A percentile compares a stretch with the other conserved stretches of the same genome.
Conservation (phyloP, 306 rosid species). For the Spatholobus suberectus region DNA sequence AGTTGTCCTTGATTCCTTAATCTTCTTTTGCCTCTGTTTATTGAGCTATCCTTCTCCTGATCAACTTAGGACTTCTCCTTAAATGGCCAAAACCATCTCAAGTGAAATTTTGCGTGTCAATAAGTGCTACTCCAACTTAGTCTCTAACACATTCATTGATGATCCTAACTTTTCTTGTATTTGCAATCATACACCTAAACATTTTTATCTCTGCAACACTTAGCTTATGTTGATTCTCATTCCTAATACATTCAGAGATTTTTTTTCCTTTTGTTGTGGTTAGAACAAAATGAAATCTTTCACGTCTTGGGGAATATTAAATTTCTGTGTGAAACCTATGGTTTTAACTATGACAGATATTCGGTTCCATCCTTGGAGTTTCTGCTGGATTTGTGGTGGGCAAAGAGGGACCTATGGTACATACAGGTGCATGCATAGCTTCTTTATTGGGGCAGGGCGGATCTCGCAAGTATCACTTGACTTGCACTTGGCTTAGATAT, state of each 20-base stretch:
- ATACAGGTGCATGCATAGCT: slow-evolving; percentile 95
- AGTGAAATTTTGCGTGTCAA: background rate
- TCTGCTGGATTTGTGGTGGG: slow-evolving; percentile 94
- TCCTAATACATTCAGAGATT: background rate
- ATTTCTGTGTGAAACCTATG: background rate
- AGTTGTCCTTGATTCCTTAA: background rate
- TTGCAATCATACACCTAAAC: background rate
- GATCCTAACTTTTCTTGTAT: background rate
- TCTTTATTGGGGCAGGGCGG: slow-evolving; percentile 89
- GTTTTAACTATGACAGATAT: slow-evolving; percentile 61
- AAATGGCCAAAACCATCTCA: background rate
- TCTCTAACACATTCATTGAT: background rate
- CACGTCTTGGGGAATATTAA: background rate
- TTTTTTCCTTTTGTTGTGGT: background rate
- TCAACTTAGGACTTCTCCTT: background rate
- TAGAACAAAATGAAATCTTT: slow-evolving; percentile 15
- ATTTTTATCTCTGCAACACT: background rate
- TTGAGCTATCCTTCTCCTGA: background rate
- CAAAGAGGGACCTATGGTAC: slow-evolving; percentile 99
- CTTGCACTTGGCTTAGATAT: slow-evolving; percentile 78
- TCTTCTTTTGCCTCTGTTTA: background rate
- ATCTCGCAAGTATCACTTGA: slow-evolving; percentile 75
- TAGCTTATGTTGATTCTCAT: background rate
- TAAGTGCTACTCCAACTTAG: background rate
- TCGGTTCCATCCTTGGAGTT: slow-evolving; percentile 87